These are phyloP conservation scores for Arbutus unedo DNA, from an alignment of 148 eudicot species.

Conservation along the genomic window DNA sequence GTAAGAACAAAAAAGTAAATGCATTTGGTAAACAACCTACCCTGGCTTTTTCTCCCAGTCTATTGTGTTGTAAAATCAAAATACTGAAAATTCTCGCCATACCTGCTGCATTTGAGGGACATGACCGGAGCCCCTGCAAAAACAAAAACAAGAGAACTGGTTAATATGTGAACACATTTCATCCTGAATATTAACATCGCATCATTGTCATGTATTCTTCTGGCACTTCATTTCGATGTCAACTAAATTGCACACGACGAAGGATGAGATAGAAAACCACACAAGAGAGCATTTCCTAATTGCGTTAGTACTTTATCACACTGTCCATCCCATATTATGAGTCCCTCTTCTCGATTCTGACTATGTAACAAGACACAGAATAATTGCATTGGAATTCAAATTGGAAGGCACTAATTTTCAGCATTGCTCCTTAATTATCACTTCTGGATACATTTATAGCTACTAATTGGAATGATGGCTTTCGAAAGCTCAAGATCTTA, in stretches of 20 bases:
- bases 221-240: background rate
- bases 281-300: background rate
- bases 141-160: background rate
- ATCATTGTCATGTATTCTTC: background rate
- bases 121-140: slow-evolving; percentile 1
- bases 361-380: background rate
- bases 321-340: too few species aligned
- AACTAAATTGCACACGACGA: background rate
- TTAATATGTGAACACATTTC: background rate
- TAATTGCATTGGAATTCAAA: background rate
- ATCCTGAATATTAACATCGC: background rate
- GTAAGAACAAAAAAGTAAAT: background rate
- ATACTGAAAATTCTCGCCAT: too few species aligned
- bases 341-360: too few species aligned
- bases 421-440: background rate
- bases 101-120: slow-evolving; percentile 6
- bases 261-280: background rate
- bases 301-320: background rate
- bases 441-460: background rate
- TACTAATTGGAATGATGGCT: background rate
- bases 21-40: background rate
- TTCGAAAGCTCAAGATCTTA: background rate
- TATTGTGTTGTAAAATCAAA: background rate
- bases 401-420: background rate
- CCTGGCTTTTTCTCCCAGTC: background rate